These are phyloP conservation scores for Phaffia australis DNA, from an alignment of 768 basidiomycete species.

Conservation along the genomic window DNA sequence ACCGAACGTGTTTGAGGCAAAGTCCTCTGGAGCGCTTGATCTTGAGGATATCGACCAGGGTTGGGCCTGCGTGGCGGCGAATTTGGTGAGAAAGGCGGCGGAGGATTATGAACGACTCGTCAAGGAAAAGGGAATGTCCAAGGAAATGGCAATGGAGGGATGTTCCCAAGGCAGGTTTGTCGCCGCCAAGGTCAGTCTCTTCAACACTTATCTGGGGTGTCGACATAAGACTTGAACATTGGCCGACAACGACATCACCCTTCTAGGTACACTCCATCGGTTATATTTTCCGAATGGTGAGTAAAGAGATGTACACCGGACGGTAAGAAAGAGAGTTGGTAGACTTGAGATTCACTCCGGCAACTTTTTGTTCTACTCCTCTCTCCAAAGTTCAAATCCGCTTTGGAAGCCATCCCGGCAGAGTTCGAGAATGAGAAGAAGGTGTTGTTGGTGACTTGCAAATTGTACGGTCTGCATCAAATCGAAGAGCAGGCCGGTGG, in stretches of 20 bases:
- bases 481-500: conserved; percentile 42
- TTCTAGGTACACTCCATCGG: conserved; percentile 36
- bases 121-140: conserved; percentile 35
- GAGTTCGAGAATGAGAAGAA: conserved; percentile 32
- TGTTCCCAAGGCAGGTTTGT: conserved; percentile 41
- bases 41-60: conserved; percentile 38
- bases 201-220: neutral
- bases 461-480: conserved; percentile 40
- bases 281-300: conserved; percentile 39
- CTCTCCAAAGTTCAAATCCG: conserved; percentile 22
- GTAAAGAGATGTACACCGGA: neutral
- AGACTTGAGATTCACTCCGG: neutral
- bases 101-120: conserved; percentile 36
- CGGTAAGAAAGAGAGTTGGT: too few species aligned
- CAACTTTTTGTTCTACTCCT: conserved; percentile 28
- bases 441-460: conserved; percentile 36
- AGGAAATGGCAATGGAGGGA: conserved; percentile 42
- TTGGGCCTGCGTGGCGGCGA: conserved; percentile 40
- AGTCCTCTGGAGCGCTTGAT: conserved; percentile 31
- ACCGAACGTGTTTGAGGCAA: conserved; percentile 33
- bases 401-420: conserved; percentile 35
- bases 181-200: conserved; percentile 37
- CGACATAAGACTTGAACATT: neutral
- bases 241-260: neutral
- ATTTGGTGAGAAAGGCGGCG: conserved; percentile 40